Percentiles rank a stretch among this genome's conserved stretches.
Conservation (phyloP, 768 basidiomycete species). For the Cystofilobasidium macerans region DNA sequence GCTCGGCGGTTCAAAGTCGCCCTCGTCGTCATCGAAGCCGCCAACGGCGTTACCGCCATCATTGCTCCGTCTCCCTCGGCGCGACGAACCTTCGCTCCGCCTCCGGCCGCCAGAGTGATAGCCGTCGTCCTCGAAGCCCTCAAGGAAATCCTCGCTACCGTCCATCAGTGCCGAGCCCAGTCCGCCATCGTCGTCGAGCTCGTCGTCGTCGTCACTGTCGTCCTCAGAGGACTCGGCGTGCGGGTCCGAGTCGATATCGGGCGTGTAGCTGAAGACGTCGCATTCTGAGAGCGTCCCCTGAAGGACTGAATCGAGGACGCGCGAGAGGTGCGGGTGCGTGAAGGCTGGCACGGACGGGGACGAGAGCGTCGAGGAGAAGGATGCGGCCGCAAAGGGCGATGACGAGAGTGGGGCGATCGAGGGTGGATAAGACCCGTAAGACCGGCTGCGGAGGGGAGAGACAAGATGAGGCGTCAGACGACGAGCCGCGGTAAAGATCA, state of each 20-base stretch:
- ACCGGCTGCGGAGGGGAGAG: background rate
- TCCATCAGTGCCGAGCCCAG: too few species aligned
- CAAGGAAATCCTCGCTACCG: conserved; percentile 15
- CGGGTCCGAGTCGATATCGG: conserved; percentile 87
- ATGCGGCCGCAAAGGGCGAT: conserved; percentile 8
- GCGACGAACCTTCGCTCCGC: background rate
- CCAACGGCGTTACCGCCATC: background rate
- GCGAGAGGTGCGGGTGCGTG: conserved; percentile 79
- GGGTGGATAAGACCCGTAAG: conserved; percentile 20
- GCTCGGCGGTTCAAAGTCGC: conserved; percentile 14
- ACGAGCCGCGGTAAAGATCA: too few species aligned
- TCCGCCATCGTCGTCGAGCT: conserved; percentile 18
- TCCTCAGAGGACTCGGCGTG: conserved; percentile 50
- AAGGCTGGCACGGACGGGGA: conserved; percentile 15
- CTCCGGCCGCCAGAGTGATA: conserved; percentile 3
- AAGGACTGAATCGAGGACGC: conserved; percentile 78
- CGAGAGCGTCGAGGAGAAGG: conserved; percentile 12
- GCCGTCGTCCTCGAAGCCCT: conserved; percentile 19
- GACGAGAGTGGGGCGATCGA: conserved; percentile 16
- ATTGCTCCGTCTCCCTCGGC: background rate
- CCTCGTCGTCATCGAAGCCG: conserved; percentile 10
- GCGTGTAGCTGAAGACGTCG: conserved; percentile 89
- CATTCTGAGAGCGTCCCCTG: conserved; percentile 62
- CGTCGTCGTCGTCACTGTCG: conserved; percentile 32
- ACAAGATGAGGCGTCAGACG: too few species aligned